These are phyloP conservation scores for Saturnispora silvae DNA, from an alignment of 805 yeast genomes.

Conservation along the genomic window DNA sequence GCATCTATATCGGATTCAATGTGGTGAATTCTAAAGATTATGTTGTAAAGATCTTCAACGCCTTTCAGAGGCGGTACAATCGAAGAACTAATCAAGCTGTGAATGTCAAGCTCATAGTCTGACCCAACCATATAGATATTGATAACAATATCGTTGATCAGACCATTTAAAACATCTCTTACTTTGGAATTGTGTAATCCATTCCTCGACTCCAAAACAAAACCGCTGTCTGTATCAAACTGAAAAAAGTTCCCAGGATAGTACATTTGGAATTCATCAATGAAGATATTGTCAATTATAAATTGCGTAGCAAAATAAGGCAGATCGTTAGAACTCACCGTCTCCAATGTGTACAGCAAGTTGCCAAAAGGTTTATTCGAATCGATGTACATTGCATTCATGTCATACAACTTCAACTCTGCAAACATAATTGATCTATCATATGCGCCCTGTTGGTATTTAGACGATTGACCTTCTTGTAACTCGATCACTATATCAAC, in stretches of 20 bases:
- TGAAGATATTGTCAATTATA: conserved; percentile 22
- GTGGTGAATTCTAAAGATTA: conserved; percentile 1
- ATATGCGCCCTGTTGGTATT: conserved; percentile 5
- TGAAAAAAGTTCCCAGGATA: conserved; percentile 15
- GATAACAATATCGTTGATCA: not conserved
- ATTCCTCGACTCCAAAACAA: not conserved
- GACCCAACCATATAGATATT: conserved; percentile 7
- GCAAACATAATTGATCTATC: conserved; percentile 14
- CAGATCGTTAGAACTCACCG: conserved; percentile 37
- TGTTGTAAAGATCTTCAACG: conserved; percentile 4
- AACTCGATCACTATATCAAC: conserved; percentile 17
- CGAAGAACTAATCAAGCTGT: conserved; percentile 12
- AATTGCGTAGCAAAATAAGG: conserved; percentile 40
- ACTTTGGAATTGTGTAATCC: not conserved
- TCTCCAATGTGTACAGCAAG: conserved; percentile 26
- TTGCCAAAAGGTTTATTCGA: conserved; percentile 18
- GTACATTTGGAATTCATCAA: conserved; percentile 19
- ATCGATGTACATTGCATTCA: conserved; percentile 23
- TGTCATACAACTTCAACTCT: conserved; percentile 13
- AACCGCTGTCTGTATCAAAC: not conserved
- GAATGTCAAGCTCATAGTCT: conserved; percentile 14
- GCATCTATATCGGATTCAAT: too few relatives aligned
- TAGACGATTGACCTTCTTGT: conserved; percentile 10
- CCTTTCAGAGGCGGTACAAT: conserved; percentile 3
- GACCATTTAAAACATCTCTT: not conserved